phyloP scores from a whole-genome alignment of 2,329 filamentous ascomycete genomes.

The Pyrenophora teres region DNA sequence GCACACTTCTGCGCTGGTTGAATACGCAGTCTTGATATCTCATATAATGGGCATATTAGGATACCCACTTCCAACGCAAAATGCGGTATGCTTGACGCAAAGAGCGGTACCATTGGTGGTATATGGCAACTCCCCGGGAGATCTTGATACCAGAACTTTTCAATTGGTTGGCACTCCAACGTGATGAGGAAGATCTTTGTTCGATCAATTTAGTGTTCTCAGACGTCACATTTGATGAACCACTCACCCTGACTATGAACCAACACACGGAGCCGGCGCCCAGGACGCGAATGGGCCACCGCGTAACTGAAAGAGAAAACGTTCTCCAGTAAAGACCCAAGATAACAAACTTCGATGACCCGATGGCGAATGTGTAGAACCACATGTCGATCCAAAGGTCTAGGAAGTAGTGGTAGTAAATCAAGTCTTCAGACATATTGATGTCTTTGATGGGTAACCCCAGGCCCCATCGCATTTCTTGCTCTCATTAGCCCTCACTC shows the following conservation, averaged over 20 bases:
- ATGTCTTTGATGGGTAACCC: constrained; percentile 22
- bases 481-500: constrained; percentile 5
- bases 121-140: constrained; percentile 22
- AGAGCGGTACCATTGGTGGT: constrained; percentile 26
- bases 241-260: constrained; percentile 24
- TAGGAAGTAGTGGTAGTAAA: constrained; percentile 24
- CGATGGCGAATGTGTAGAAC: constrained; percentile 31
- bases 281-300: constrained; percentile 26
- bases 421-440: constrained; percentile 15
- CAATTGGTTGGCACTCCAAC: constrained; percentile 26
- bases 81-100: constrained; percentile 23
- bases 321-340: constrained; percentile 32
- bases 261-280: constrained; percentile 17
- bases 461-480: constrained; percentile 33
- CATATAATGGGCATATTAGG: constrained; percentile 25
- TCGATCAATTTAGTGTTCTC: background rate
- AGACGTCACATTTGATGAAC: background rate
- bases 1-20: constrained; percentile 22
- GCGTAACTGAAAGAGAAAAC: constrained; percentile 23
- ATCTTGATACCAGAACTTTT: constrained; percentile 25
- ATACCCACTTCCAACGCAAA: constrained; percentile 31
- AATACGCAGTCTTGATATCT: constrained; percentile 25
- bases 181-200: constrained; percentile 21
- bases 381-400: constrained; percentile 33
- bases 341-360: constrained; percentile 30